Evolutionary conservation across 805 yeast species (phyloP), one percentile per base, ranked within the genome.

Genomic region (Nakazawaea laoshanensis): DNA sequence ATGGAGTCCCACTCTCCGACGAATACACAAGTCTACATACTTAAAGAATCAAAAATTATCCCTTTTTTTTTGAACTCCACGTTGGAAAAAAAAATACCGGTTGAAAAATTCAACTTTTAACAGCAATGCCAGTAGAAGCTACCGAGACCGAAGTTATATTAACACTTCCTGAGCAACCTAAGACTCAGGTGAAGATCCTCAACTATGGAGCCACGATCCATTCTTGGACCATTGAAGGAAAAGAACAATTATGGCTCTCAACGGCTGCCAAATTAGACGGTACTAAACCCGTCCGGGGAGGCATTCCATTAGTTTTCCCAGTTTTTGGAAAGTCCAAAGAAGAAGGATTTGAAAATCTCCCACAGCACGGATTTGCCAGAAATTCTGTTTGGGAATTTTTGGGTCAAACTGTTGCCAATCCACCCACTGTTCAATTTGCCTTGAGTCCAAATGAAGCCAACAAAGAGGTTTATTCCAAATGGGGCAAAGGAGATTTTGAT

Each of bases 331-430:
- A 77, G 42, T 62, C 66, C 10, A 63, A 66, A 20, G 65, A 70
- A 6, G 67, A 62, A 36, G 82, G 83, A 3, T 73, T 87, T 24
- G 65, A 63, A 32, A 54, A 68, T 22, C 69, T 92, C 42, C 96
- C 96, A 13, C 97, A 92, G 61, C 98, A 92, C 53, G 98, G 98
- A 2, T 83, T 92, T 61, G 98, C 95, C 13, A 70, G 98, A 56
- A 80, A 74, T 55, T 77, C 89, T 10, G 61, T 67, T 3, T 92
- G 98, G 98, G 96, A 92, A 55, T 84, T 88, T 46, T 65, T 92
- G 40, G 98, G 98, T 24, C 89, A 86, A 57, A 74, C 80, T 13
- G 65, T 67, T 22, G 77, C 69, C 33, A 56, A 61, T 28, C 82
- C 84, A 19, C 82, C 88, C 33, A 75, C 94, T 4, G 82, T 81